phyloP scores from a whole-genome alignment of 1,284 basidiomycete genomes.

The Ceratobasidium papillatum region DNA sequence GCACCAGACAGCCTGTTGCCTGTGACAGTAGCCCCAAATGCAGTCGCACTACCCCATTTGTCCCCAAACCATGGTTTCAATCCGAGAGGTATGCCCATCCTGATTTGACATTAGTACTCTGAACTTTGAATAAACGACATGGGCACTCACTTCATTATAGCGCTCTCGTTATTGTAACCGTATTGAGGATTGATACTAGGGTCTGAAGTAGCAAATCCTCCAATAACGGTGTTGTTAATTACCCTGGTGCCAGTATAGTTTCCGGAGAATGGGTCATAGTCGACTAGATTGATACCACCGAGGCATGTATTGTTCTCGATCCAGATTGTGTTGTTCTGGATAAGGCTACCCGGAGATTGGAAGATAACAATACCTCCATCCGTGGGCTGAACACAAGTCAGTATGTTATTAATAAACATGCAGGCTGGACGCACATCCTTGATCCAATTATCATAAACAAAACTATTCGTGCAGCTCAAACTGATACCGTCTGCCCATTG shows the following conservation, averaged over 20 bases:
- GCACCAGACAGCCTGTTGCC: constrained; percentile 77
- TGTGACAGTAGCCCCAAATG: constrained; percentile 65
- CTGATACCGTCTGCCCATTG: constrained; percentile 57
- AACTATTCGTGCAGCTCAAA: constrained; percentile 52
- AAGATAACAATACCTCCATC: constrained; percentile 55
- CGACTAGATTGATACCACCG: constrained; percentile 67
- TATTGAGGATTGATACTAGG: not conserved
- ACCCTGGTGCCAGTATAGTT: constrained; percentile 76
- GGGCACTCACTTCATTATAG: constrained; percentile 59
- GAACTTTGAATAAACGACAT: constrained; percentile 71
- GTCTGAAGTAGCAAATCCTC: constrained; percentile 65
- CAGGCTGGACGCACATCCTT: constrained; percentile 52
- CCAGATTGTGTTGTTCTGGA: constrained; percentile 52
- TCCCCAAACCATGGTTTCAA: constrained; percentile 75
- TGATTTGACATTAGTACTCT: constrained; percentile 78
- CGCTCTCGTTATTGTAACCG: constrained; percentile 59
- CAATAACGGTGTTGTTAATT: constrained; percentile 72
- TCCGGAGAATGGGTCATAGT: constrained; percentile 76
- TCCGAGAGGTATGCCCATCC: constrained; percentile 52
- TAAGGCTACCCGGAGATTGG: constrained; percentile 51
- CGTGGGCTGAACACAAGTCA: constrained; percentile 32
- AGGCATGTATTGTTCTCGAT: constrained; percentile 25
- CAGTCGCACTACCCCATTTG: constrained; percentile 66
- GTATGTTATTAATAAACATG: not conserved
- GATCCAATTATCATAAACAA: constrained; percentile 55